A percentile compares a stretch with the other conserved stretches of the same genome.
These are phyloP conservation scores for Lyophyllum decastes DNA, from an alignment of 768 basidiomycete genomes.

Conservation along the genomic window DNA sequence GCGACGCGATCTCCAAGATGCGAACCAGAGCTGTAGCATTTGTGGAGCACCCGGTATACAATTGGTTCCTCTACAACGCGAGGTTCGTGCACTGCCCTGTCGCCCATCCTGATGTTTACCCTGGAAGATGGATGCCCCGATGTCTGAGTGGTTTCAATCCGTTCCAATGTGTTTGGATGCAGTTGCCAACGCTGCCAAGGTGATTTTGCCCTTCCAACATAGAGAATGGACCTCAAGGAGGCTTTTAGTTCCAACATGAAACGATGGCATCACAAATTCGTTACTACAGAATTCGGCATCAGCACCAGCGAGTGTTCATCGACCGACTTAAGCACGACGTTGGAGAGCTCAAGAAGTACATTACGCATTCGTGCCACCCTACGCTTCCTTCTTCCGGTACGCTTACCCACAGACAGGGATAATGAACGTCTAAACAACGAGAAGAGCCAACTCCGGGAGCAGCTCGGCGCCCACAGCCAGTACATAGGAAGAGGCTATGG, in stretches of 20 bases:
- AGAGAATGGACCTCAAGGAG: not conserved
- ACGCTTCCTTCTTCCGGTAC: constrained; percentile 1
- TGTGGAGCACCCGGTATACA: constrained; percentile 68
- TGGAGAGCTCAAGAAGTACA: constrained; percentile 59
- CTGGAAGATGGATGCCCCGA: constrained; percentile 72
- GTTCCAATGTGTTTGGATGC: constrained; percentile 62
- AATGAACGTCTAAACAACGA: constrained; percentile 51
- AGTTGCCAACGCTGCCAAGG: constrained; percentile 69
- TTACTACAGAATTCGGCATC: constrained; percentile 57
- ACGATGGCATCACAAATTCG: constrained; percentile 68
- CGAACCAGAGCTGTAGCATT: constrained; percentile 73
- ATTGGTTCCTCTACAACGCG: constrained; percentile 69
- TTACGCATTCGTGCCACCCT: constrained; percentile 5
- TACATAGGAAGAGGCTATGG: constrained; percentile 22
- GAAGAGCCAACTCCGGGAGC: constrained; percentile 48
- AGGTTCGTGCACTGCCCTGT: constrained; percentile 45
- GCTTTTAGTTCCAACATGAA: constrained; percentile 74
- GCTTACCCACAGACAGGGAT: constrained; percentile 34
- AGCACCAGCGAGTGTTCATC: constrained; percentile 54
- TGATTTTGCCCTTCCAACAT: constrained; percentile 24
- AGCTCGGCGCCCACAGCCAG: constrained; percentile 21
- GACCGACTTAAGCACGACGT: constrained; percentile 54
- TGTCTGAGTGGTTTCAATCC: constrained; percentile 80
- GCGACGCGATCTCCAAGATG: constrained; percentile 40
- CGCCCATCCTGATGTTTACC: not conserved